Evolutionary conservation across 495 filamentous ascomycete genomes (phyloP).

Genomic region (Penicillium soppii): DNA sequence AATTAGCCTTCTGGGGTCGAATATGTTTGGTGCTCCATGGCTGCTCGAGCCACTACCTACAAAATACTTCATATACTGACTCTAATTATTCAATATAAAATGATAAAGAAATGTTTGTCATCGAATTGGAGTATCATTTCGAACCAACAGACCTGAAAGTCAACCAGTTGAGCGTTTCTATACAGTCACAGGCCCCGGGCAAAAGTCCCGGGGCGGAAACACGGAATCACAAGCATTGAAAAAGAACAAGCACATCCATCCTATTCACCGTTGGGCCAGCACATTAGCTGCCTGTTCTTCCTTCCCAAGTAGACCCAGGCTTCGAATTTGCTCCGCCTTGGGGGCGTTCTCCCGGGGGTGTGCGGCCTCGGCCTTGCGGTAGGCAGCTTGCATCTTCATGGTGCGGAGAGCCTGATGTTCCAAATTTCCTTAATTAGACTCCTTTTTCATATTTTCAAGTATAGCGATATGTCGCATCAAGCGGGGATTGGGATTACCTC

Average conservation of each 20-base stretch:
- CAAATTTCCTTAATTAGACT: slow-evolving; percentile 5
- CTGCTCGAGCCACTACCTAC: neutral
- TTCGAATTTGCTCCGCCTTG: slow-evolving; percentile 75
- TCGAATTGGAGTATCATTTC: slow-evolving; percentile 35
- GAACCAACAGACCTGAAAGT: slow-evolving; percentile 18
- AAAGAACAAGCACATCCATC: slow-evolving; percentile 24
- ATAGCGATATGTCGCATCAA: slow-evolving; percentile 11
- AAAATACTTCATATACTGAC: neutral
- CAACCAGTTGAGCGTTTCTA: slow-evolving; percentile 38
- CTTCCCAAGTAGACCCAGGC: slow-evolving; percentile 76
- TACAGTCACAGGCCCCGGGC: slow-evolving; percentile 36
- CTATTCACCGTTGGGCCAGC: slow-evolving; percentile 37
- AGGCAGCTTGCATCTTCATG: slow-evolving; percentile 77
- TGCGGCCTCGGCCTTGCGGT: slow-evolving; percentile 75
- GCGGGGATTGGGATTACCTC: slow-evolving; percentile 61
- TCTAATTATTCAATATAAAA: neutral
- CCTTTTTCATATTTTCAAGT: neutral
- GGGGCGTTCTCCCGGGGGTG: slow-evolving; percentile 74
- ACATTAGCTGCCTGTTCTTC: slow-evolving; percentile 74
- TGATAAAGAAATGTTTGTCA: slow-evolving; percentile 3
- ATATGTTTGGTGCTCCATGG: neutral
- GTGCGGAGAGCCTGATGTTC: slow-evolving; percentile 68
- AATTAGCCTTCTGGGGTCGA: neutral
- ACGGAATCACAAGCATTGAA: slow-evolving; percentile 31
- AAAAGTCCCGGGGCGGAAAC: slow-evolving; percentile 24